These are phyloP conservation scores for Annulohypoxylon stygium DNA, from an alignment of 495 filamentous ascomycete species.

Conservation along the genomic window DNA sequence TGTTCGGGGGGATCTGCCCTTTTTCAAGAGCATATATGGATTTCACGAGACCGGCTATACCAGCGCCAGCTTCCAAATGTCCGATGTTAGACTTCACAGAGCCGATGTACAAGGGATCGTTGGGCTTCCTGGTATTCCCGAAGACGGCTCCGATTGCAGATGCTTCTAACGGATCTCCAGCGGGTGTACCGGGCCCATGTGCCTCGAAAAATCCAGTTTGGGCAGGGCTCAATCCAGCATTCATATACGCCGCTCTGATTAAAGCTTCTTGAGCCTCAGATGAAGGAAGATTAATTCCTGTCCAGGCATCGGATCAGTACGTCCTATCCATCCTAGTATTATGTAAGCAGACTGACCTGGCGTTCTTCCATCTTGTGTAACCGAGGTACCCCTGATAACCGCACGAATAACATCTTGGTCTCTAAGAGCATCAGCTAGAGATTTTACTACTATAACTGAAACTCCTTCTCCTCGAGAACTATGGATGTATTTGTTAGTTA, in stretches of 20 bases:
- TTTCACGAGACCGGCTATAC: constrained; percentile 67
- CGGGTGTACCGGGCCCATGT: constrained; percentile 61
- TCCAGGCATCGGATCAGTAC: constrained; percentile 49
- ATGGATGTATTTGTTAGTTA: constrained; percentile 51
- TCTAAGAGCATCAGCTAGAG: constrained; percentile 61
- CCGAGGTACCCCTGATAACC: constrained; percentile 68
- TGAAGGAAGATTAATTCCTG: constrained; percentile 71
- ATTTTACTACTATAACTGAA: constrained; percentile 62
- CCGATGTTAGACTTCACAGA: constrained; percentile 64
- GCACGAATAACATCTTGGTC: constrained; percentile 70
- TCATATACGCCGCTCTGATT: constrained; percentile 65
- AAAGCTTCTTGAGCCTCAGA: constrained; percentile 66
- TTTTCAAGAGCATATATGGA: constrained; percentile 63
- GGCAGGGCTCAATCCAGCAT: constrained; percentile 52
- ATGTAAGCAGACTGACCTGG: constrained; percentile 57
- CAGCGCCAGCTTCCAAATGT: constrained; percentile 60
- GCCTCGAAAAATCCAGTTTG: constrained; percentile 60
- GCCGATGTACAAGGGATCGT: constrained; percentile 54
- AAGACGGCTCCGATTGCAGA: constrained; percentile 62
- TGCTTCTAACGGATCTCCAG: constrained; percentile 66
- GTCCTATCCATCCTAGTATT: constrained; percentile 47
- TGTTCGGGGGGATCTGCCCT: constrained; percentile 56
- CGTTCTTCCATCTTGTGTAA: constrained; percentile 71
- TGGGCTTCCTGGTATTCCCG: constrained; percentile 60
- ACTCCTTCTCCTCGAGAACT: constrained; percentile 71